phyloP scores from a whole-genome alignment of 2,329 filamentous ascomycete species.

The Botryotinia calthae region DNA sequence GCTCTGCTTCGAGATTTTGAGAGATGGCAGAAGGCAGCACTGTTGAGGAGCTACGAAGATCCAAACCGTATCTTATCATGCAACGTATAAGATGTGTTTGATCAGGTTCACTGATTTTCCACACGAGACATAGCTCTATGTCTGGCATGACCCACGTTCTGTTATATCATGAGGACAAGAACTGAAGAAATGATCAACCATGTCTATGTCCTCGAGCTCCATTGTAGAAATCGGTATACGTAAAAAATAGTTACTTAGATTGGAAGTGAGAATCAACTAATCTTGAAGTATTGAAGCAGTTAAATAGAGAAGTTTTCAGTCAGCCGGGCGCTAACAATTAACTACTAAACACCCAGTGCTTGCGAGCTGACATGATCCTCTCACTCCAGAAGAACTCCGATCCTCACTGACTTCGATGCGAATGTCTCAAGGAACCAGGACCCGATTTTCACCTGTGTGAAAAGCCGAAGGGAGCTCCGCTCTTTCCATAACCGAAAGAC shows the following conservation, averaged over 20 bases:
- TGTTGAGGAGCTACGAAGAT: neutral
- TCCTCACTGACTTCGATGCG: neutral
- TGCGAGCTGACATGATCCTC: neutral
- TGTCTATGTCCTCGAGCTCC: neutral
- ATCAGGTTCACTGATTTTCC: neutral
- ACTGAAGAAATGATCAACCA: neutral
- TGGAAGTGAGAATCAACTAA: neutral
- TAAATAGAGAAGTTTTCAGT: neutral
- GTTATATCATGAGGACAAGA: neutral
- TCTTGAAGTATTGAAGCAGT: neutral
- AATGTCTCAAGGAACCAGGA: neutral
- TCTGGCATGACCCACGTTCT: fast-evolving
- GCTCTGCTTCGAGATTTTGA: neutral
- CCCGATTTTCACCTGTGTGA: neutral
- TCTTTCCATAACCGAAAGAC: fast-evolving
- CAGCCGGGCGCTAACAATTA: no score
- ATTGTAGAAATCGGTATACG: neutral
- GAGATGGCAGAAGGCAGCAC: neutral
- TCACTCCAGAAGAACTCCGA: neutral
- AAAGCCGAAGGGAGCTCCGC: no score
- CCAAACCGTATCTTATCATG: neutral
- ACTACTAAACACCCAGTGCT: neutral
- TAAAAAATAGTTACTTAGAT: neutral
- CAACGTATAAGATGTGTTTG: neutral
- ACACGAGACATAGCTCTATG: neutral